Base-by-base conservation (phyloP, 768 basidiomycete species). In the Rhodotorula babjevae region DNA sequence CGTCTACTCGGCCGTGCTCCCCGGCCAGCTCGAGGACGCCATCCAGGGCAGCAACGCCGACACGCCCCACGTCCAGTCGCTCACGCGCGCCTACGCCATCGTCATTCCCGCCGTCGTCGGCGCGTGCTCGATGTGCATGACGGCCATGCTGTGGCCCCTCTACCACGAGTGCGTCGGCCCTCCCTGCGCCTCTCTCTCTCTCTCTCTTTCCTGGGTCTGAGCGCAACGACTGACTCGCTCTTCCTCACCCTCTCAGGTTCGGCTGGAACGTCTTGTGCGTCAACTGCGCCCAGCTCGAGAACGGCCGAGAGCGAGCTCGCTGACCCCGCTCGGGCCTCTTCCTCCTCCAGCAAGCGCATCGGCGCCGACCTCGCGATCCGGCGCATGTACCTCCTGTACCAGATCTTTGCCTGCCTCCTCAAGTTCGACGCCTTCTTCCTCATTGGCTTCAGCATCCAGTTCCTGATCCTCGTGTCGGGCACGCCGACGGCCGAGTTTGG, bases 401-500 rank as follows among this genome's bases (percentile, higher is more conserved):
- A 69, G 40, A 29, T 58, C 27, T 73, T 69, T 23, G 67, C 70
- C 49, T 69, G 68, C 58, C 33, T 70, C 0, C 65, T 73, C 68
- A 73, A 73, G 49, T 76, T 70, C 31, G 71, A 72, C 64, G 65
- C 49, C 0, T 76, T 72, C 65, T 58, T 63, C 47, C 56, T 76
- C 50, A 27, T 44, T 36, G 49, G 29, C 44, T 75, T 75, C 50
- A 42, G 50, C 14, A n/a, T 73, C 14, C 71, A 73, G 57, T 73
- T 76, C 61, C 63, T 76, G 21, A 71, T 76, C 21, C 75, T 76
- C 55, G 75, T 76, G 25, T 44, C 53, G 16, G 71, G 71, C 4
- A 76, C 68, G 16, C 68, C 61, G 2, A 76, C 75, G 5, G 71
- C 36, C 33, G 75, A 76, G 42, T 56, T 69, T 9, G 58, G 58